Evolutionary conservation across 495 filamentous ascomycete genomes (phyloP).

Genomic region (Aspergillus hancockii): DNA sequence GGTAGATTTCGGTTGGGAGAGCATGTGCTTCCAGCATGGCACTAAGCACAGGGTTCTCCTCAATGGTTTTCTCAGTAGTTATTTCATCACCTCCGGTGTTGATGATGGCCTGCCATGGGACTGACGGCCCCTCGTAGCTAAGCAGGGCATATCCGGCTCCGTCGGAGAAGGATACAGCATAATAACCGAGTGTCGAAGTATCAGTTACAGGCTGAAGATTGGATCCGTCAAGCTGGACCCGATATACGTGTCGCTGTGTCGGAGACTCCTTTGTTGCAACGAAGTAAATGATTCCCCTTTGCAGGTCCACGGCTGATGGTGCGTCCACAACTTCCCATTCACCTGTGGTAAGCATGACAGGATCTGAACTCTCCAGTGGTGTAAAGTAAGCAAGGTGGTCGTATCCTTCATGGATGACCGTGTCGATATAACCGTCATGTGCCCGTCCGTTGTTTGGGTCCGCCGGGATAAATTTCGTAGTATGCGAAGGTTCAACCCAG

Average conservation of each 20-base stretch:
- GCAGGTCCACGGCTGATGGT: conserved; percentile 83
- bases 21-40: conserved; percentile 72
- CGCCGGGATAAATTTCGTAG: conserved; percentile 83
- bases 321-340: conserved; percentile 91
- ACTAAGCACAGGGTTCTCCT: conserved; percentile 71
- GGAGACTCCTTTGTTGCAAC: conserved; percentile 83
- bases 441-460: conserved; percentile 74
- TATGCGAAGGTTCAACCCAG: conserved; percentile 94
- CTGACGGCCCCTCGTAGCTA: conserved; percentile 77
- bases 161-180: conserved; percentile 80
- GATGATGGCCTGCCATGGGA: conserved; percentile 91
- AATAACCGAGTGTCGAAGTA: conserved; percentile 76
- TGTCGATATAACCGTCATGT: conserved; percentile 91
- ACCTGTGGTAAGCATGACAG: conserved; percentile 82
- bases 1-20: conserved; percentile 81
- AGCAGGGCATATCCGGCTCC: conserved; percentile 79
- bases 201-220: conserved; percentile 72
- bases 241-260: conserved; percentile 88
- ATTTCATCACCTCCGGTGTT: conserved; percentile 71
- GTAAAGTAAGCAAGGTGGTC: conserved; percentile 94
- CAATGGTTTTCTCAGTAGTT: conserved; percentile 65
- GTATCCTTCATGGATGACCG: conserved; percentile 80
- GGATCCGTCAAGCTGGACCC: conserved; percentile 78
- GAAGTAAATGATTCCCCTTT: conserved; percentile 86
- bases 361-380: conserved; percentile 80